Base-by-base conservation (phyloP, 331 rosid species). In the Phaseolus coccineus region DNA sequence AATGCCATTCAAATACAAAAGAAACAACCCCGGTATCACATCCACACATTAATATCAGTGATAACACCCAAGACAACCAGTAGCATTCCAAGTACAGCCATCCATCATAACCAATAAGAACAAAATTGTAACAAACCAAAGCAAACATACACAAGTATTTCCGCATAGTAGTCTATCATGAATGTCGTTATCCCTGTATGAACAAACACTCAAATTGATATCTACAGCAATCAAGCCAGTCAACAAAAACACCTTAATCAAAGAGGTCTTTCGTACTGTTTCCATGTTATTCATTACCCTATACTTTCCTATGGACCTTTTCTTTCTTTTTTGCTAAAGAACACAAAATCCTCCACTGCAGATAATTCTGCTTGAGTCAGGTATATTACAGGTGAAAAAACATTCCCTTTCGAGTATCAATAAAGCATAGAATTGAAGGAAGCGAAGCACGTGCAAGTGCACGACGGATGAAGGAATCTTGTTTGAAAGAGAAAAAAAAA, bases 1-100 rank as follows among this genome's bases (percentile, higher is more conserved):
- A 81, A 55, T 75, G 44, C 10, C 71, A 68, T 19, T 46, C 22
- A 56, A 69, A 31, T 50, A 50, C 22, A 9, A 68, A 33, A 58
- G 16, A 25, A 74, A 39, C 25, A 47, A 55, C 31, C n/a, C 56
- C 9, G 3, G 30, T 57, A 56, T 22, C 1, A 37, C 77, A 58
- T 31, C 52, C 22, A 28, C 3, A 7, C 53, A 16, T 59, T 24
- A 48, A 48, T 6, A 47, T 58, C 69, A 40, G 10, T 31, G 13
- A 46, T 61, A 75, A 28, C 14, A 46, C 10, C 16, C 44, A 69
- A 31, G 22, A 35, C 63, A 46, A 48, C 19, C 2, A 3, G 56
- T 31, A 27, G 33, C 11, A 3, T 66, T 37, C 11, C 51, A 5
- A 46, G 51, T 12, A 46, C 5, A 11, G 51, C 4, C 50, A 12